Evolutionary conservation across 2,329 filamentous ascomycete species (phyloP), one percentile per base, ranked within the genome.

Genomic region (Tetracladium maxilliforme): DNA sequence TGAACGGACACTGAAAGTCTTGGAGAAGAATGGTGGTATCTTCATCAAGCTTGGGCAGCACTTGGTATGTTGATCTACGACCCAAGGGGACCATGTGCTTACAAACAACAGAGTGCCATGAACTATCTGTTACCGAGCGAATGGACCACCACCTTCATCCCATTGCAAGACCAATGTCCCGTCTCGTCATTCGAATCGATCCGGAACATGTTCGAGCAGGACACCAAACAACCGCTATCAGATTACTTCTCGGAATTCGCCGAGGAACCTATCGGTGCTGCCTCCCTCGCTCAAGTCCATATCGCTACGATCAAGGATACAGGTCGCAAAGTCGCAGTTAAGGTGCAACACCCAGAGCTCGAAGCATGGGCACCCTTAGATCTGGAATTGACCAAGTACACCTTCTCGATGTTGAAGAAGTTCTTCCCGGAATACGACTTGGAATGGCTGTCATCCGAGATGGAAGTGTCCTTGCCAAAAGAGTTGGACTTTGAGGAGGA

Each of bases 41-140:
- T 98, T 95, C 41, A 95, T 98, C 48, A 98, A 98, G 53, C 59
- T 98, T 19, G 90, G 90, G 6, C 90, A 98, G 43, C 90, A 98
- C 52, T 51, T 98, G 51, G 72, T 75, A 59, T 21, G 52, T 33
- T 6, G 10, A 13, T 24, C 21, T 22, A 28, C 6, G 19, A 23
- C 42, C 48, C 30, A 8, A 4, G 14, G n/a, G 22, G 18, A 15
- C 4, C 14, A 13, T 16, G 29, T 30, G 22, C 42, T 50, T 24
- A 44, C 32, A 6, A 18, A 19, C 8, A n/a, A 15, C 35, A 75
- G 70, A 93, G 83, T 49, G 87, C 83, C 35, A 81, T 95, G 79
- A 92, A 90, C 44, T 95, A 95, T 48, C 65, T 95, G 7, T 64
- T 95, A 7, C 87, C 87, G 3, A 54, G 66, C 24, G 87, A 95